Conservation (phyloP, 306 rosid genomes). For the cucumber (Cucumis sativus) region Cucumber_9930_V3 NC_026658.2:1224001-1224500, state of each 20-base stretch:
- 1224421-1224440: constrained; percentile 47
- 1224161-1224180: constrained; percentile 74
- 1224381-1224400: constrained; percentile 81
- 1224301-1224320: constrained; percentile 53
- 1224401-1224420: constrained; percentile 56
- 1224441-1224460: constrained; percentile 59
- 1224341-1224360: constrained; percentile 38
- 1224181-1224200: constrained; percentile 28
- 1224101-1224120: constrained; percentile 26
- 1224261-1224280: constrained; percentile 26
- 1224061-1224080: constrained; percentile 60
- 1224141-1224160: constrained; percentile 49
- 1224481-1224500: constrained; percentile 59
- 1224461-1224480: constrained; percentile 68
- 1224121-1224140: constrained; percentile 62
- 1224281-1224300: constrained; percentile 27
- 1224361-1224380: constrained; percentile 64
- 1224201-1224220: constrained; percentile 45
- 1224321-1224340: constrained; percentile 69
- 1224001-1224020: constrained; percentile 50
- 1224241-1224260: constrained; percentile 43
- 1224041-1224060: constrained; percentile 61
- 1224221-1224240: constrained; percentile 66
- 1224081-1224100: constrained; percentile 22
- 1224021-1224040: constrained; percentile 77